Evolutionary conservation across 2,329 filamentous ascomycete genomes (phyloP).

Genomic region (Botrytis galanthina): DNA sequence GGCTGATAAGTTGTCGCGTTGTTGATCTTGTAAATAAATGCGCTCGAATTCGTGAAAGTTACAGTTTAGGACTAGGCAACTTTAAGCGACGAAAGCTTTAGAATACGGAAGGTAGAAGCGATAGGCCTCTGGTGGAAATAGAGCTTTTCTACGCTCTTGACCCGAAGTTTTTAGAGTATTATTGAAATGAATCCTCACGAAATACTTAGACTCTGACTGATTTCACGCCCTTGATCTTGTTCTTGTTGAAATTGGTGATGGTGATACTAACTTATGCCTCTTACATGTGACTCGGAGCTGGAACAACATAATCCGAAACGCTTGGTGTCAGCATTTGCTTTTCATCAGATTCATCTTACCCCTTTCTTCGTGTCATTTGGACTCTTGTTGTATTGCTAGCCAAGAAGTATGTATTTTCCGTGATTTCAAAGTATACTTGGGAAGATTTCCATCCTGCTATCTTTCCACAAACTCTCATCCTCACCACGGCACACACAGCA

Average conservation of each 20-base stretch:
- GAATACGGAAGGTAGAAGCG: conserved; percentile 18
- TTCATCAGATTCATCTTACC: neutral
- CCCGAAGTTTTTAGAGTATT: neutral
- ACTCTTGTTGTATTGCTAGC: neutral
- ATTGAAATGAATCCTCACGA: neutral
- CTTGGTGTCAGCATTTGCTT: neutral
- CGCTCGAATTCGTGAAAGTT: conserved; percentile 14
- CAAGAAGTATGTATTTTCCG: neutral
- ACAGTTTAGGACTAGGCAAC: neutral
- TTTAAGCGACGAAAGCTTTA: conserved; percentile 1
- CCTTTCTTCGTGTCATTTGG: neutral
- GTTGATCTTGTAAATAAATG: conserved; percentile 19
- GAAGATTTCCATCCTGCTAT: neutral
- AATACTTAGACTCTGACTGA: neutral
- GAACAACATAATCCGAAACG: conserved; percentile 12
- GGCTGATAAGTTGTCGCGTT: conserved; percentile 19
- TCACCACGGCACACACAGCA: neutral
- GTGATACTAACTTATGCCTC: neutral
- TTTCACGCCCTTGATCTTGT: neutral
- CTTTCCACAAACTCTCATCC: neutral
- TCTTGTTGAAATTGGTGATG: neutral
- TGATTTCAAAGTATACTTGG: neutral
- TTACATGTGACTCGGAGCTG: conserved; percentile 13
- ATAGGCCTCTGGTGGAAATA: neutral
- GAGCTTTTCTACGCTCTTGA: neutral